Evolutionary conservation across 1,139 yeast genomes (phyloP), one percentile per base, ranked within the genome.

Genomic region (Nadsonia starkeyi-henricii): DNA sequence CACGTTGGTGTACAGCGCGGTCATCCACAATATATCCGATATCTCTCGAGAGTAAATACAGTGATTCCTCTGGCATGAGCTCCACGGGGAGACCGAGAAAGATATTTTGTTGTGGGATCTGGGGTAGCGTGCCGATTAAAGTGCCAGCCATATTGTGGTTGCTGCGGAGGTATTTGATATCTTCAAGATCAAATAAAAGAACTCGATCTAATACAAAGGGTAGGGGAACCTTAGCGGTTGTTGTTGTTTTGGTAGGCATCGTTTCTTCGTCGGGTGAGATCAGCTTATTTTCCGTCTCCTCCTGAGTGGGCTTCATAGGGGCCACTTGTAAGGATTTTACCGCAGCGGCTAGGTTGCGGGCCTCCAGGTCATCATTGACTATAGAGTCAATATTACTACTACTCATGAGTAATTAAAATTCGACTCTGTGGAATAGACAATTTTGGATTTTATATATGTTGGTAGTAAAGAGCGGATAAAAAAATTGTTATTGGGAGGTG

Each of bases 71-170:
- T 0, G 77, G 64, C 67, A 78, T 74, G 45, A 91, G 68, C 57
- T 79, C 77, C 47, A 89, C 65, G 0, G 98, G 98, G 2, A 89
- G 67, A 1, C 96, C 94, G 48, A 85, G 70, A 59, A 89, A 83
- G 42, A 81, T 71, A 59, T 86, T 89, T 58, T 91, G 98, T 62
- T 91, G 98, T 1, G 97, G 94, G 20, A 89, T 88, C 45, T 78
- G 74, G 0, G 96, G 85, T 41, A 91, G 66, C 0, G 95, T 82
- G 0, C 98, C 98, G 1, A 77, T 68, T 19, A 91, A 69, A 1
- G 82, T 77, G 0, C 98, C 98, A 42, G 80, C 71, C 1, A 91
- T 73, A 42, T 75, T 73, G 44, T 71, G 65, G 20, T 66, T 52
- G 46, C 66, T 70, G 21, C 97, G 69, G 30, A 88, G 68, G 17